Base-by-base conservation (phyloP, 2,329 filamentous ascomycete species). In the Pseudonectria foliicola region DNA sequence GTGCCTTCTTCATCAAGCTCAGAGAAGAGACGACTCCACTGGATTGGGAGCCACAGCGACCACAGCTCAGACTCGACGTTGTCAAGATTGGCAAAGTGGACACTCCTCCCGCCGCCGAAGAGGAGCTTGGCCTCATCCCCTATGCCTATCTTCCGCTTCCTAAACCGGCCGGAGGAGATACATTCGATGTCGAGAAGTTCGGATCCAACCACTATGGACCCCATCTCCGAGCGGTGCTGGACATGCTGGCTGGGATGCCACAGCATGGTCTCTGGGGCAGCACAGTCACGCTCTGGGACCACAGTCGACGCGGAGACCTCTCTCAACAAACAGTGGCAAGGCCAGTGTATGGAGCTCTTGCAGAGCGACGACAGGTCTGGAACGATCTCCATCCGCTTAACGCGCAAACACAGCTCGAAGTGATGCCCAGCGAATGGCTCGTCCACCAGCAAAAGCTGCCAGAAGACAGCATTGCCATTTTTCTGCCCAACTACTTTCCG, bases 201-300 rank as follows among this genome's bases (percentile, higher is more conserved):
- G 52, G 41, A 2, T 42, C 46, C 10, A 48, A 57, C 28, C 49
- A 55, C 29, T 59, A 47, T 36, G 48, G 48, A 26, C 33, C 33
- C 0, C 48, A 50, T 16, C 31, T 61, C 13, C 40, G 33, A 18
- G 44, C 46, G 1, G 46, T 50, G 1, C 39, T 54, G 6, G 50
- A 58, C 4, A 46, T 59, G 5, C 26, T 60, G 4, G 31, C 50
- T 3, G 53, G 52, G 2, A 35, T 10, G 2, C 35, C 40, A 1
- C 12, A 25, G 1, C n/a, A 14, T 10, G 16, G 14, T 2, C 3
- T 18, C 5, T 34, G 34, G 13, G 45, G 51, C 27, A 31, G 35
- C 7, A 13, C 52, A 5, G 45, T 50, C 11, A 31, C 31, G 4
- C 28, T 57, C 1, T 25, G 32, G 3, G 37, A 51, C 13, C 18